These are phyloP conservation scores for Lactarius deliciosus DNA, from an alignment of 768 basidiomycete genomes.

Conservation along the genomic window DNA sequence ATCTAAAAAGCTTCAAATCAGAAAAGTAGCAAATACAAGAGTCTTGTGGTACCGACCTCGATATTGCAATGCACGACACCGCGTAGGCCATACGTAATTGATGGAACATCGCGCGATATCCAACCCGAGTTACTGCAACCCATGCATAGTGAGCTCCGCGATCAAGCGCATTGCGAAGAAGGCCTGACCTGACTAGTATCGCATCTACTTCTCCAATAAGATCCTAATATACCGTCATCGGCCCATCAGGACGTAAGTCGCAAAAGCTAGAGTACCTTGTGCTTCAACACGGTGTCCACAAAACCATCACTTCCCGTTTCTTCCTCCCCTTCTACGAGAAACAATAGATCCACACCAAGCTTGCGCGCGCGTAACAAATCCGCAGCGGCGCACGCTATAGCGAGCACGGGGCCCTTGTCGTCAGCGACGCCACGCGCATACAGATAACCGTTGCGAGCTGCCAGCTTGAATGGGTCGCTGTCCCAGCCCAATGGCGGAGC, in stretches of 20 bases:
- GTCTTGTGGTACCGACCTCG: constrained; percentile 46
- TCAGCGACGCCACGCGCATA: constrained; percentile 93
- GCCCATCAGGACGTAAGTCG: neutral
- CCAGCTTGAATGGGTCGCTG: constrained; percentile 79
- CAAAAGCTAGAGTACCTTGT: constrained; percentile 55
- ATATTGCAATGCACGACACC: constrained; percentile 90
- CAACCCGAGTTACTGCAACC: constrained; percentile 84
- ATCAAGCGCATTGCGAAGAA: constrained; percentile 4
- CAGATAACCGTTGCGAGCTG: constrained; percentile 83
- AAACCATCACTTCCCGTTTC: constrained; percentile 93
- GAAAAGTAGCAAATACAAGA: neutral
- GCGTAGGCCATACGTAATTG: constrained; percentile 91
- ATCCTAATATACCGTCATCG: constrained; percentile 46
- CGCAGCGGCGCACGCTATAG: constrained; percentile 86
- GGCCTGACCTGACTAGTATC: constrained; percentile 74
- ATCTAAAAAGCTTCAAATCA: constrained; percentile 45
- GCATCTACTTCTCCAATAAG: constrained; percentile 85
- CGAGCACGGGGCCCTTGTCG: constrained; percentile 94
- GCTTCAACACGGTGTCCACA: constrained; percentile 63
- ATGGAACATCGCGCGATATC: constrained; percentile 90
- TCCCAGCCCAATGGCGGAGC: constrained; percentile 75
- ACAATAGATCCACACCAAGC: constrained; percentile 82
- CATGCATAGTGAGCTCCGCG: neutral
- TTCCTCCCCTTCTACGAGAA: constrained; percentile 95
- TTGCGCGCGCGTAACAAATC: constrained; percentile 69